phyloP scores from a whole-genome alignment of 1,284 basidiomycete genomes.

The Neonothopanus nambi region DNA sequence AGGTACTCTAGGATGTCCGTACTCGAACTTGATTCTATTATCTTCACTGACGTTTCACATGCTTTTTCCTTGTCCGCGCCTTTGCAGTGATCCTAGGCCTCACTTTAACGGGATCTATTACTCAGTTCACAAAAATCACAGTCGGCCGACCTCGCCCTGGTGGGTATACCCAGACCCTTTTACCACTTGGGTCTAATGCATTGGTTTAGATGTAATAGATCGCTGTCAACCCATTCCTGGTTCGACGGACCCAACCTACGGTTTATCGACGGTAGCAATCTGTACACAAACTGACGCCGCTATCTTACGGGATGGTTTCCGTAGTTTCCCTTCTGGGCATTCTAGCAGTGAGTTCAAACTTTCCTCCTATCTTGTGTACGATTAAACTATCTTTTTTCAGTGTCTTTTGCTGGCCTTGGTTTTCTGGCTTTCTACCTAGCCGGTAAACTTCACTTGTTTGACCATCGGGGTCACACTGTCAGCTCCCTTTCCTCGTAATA shows the following conservation, averaged over 20 bases:
- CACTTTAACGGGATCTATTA: conserved; percentile 77
- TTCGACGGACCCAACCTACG: conserved; percentile 69
- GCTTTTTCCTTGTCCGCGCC: conserved; percentile 17
- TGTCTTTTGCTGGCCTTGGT: conserved; percentile 90
- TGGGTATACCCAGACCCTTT: conserved; percentile 26
- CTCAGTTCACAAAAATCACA: conserved; percentile 84
- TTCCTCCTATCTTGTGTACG: background rate
- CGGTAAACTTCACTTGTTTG: conserved; percentile 92
- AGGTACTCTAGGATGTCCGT: conserved; percentile 70
- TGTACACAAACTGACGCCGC: conserved; percentile 71
- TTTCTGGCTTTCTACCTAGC: conserved; percentile 89
- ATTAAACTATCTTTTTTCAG: conserved; percentile 36
- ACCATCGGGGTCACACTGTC: conserved; percentile 36
- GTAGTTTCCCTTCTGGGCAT: conserved; percentile 94
- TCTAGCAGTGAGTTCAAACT: conserved; percentile 61
- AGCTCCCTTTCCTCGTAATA: background rate
- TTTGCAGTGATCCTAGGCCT: conserved; percentile 70
- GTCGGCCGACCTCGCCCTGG: conserved; percentile 90
- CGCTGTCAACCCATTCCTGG: conserved; percentile 79
- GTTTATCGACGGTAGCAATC: conserved; percentile 73
- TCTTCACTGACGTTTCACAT: background rate
- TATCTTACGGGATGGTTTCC: conserved; percentile 82
- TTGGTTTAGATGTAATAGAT: conserved; percentile 65
- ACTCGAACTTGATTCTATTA: conserved; percentile 5
- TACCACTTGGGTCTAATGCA: background rate